A percentile compares a stretch with the other conserved stretches of the same genome.
These are phyloP conservation scores for Aureobasidium musti DNA, from an alignment of 2,329 filamentous ascomycete species.

Conservation along the genomic window DNA sequence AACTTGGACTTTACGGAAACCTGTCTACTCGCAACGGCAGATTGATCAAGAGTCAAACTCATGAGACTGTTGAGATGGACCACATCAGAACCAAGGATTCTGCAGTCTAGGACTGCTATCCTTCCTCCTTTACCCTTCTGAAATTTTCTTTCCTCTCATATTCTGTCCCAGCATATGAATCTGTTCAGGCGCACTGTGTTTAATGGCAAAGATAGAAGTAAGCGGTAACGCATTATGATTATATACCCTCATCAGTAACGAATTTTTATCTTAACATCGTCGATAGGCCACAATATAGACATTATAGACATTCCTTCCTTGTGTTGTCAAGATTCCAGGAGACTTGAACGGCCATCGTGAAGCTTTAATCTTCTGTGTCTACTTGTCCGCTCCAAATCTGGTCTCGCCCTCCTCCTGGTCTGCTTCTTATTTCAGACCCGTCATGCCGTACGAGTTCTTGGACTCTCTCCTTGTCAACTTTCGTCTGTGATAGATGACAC, in stretches of 20 bases:
- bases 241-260: background rate
- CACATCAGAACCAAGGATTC: background rate
- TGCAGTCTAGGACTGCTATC: background rate
- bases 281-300: background rate
- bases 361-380: background rate
- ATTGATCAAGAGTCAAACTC: background rate
- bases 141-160: background rate
- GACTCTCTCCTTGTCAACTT: constrained; percentile 7
- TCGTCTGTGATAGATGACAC: background rate
- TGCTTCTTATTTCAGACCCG: background rate
- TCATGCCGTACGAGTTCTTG: background rate
- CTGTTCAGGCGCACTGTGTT: background rate
- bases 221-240: constrained; percentile 22
- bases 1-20: constrained; percentile 18
- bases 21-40: background rate
- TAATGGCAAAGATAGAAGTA: background rate
- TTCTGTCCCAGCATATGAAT: background rate
- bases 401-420: background rate
- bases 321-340: background rate
- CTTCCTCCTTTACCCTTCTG: background rate
- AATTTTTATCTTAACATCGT: background rate
- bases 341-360: background rate
- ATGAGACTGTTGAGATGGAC: constrained; percentile 3
- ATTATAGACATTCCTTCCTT: too few species aligned
- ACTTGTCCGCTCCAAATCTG: background rate